These are phyloP conservation scores for Colletotrichum abscissum DNA, from an alignment of 2,329 filamentous ascomycete genomes.

Conservation along the genomic window DNA sequence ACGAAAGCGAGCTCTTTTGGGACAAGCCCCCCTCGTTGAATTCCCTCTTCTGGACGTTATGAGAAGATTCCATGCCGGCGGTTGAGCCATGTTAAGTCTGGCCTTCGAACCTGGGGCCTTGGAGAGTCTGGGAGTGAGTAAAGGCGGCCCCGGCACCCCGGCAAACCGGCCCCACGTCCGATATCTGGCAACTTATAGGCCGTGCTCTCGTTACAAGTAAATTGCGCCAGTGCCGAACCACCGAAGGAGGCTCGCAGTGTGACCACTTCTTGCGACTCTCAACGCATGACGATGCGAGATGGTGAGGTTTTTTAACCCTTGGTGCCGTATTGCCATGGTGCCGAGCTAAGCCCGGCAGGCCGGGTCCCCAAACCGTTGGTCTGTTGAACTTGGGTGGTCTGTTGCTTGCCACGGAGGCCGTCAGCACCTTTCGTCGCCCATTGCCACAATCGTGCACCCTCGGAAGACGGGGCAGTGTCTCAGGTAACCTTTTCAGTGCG, in stretches of 20 bases:
- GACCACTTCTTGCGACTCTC: background rate
- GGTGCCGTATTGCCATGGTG: background rate
- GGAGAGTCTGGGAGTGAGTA: too few relatives aligned
- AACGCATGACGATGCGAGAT: slow-evolving; percentile 15
- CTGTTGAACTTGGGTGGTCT: background rate
- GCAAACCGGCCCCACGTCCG: background rate
- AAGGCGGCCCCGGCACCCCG: background rate
- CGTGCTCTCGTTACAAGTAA: slow-evolving; percentile 25
- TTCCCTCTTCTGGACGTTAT: background rate
- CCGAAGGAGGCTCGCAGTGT: background rate
- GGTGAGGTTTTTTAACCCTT: background rate
- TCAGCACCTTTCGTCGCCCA: background rate
- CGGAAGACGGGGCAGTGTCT: background rate
- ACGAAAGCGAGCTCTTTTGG: background rate
- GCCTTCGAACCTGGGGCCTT: background rate
- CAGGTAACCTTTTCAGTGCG: background rate
- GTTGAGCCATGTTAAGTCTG: background rate
- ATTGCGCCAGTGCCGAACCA: slow-evolving; percentile 20
- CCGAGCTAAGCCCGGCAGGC: background rate
- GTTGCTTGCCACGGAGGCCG: background rate
- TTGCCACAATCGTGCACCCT: background rate
- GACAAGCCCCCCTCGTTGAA: background rate
- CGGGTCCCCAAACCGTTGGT: background rate
- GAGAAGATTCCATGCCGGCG: background rate
- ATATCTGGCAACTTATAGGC: slow-evolving; percentile 19